These are phyloP conservation scores for Apiospora malaysiana DNA, from an alignment of 2,329 filamentous ascomycete species.

Conservation along the genomic window DNA sequence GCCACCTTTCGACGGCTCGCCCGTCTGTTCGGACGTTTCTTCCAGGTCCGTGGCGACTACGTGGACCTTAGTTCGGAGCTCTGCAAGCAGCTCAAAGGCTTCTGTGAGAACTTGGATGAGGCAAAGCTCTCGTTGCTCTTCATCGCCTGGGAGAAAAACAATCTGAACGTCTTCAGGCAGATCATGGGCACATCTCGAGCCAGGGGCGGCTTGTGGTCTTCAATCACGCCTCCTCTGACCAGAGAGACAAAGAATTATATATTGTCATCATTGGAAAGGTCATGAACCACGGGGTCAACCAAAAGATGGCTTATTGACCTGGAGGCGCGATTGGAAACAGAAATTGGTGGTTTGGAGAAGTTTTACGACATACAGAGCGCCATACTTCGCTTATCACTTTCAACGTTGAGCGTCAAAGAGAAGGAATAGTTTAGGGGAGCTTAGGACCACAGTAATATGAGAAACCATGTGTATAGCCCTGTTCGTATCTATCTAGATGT, in stretches of 20 bases:
- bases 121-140: background rate
- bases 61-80: conserved; percentile 51
- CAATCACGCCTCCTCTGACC: background rate
- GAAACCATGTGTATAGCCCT: background rate
- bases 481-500: no score
- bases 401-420: background rate
- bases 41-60: conserved; percentile 69
- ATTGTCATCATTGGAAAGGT: background rate
- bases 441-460: background rate
- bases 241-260: background rate
- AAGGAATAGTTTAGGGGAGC: background rate
- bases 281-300: background rate
- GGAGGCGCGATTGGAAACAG: background rate
- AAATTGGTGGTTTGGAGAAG: background rate
- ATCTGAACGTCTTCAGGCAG: background rate
- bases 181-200: background rate
- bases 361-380: background rate
- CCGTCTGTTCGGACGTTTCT: conserved; percentile 63
- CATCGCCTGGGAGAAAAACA: background rate
- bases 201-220: background rate
- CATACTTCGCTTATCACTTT: background rate
- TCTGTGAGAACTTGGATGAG: conserved; percentile 4
- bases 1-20: conserved; percentile 50
- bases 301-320: background rate
- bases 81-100: background rate